Percentiles rank a stretch among this genome's conserved stretches.
phyloP scores from a whole-genome alignment of 345 rosid species.

The Eucalyptus pumila region DNA sequence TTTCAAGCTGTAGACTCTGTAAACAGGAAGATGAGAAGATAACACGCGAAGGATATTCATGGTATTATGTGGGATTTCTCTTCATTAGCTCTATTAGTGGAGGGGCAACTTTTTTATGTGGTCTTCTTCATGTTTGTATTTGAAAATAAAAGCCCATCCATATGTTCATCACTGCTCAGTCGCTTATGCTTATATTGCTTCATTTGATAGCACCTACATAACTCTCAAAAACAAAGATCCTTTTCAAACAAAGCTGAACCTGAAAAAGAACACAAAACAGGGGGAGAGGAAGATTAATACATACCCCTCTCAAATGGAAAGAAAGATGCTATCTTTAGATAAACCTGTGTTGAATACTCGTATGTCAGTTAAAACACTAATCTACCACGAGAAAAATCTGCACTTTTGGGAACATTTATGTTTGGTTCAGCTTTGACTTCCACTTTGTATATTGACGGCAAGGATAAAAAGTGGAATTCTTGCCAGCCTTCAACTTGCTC shows the following conservation, averaged over 20 bases:
- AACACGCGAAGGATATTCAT: not conserved
- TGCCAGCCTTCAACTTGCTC: not conserved
- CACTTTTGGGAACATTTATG: no score
- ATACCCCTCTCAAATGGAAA: not conserved
- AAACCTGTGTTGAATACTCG: not conserved
- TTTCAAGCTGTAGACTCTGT: not conserved
- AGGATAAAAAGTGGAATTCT: not conserved
- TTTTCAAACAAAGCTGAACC: not conserved
- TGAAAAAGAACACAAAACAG: not conserved
- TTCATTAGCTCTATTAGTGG: not conserved
- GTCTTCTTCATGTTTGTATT: no score
- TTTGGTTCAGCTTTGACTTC: not conserved
- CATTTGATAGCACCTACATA: not conserved
- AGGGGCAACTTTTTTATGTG: not conserved
- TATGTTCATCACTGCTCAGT: not conserved
- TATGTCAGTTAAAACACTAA: not conserved
- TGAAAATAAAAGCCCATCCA: no score
- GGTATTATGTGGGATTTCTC: not conserved
- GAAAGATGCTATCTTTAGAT: not conserved
- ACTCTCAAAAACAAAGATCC: not conserved
- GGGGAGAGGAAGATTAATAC: not conserved
- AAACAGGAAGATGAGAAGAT: no score
- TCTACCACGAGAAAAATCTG: not conserved
- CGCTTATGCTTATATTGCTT: not conserved
- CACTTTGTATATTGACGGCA: not conserved